A percentile compares a stretch with the other conserved stretches of the same genome.
These are phyloP conservation scores for Talaromyces islandicus DNA, from an alignment of 2,329 filamentous ascomycete genomes.

Conservation along the genomic window DNA sequence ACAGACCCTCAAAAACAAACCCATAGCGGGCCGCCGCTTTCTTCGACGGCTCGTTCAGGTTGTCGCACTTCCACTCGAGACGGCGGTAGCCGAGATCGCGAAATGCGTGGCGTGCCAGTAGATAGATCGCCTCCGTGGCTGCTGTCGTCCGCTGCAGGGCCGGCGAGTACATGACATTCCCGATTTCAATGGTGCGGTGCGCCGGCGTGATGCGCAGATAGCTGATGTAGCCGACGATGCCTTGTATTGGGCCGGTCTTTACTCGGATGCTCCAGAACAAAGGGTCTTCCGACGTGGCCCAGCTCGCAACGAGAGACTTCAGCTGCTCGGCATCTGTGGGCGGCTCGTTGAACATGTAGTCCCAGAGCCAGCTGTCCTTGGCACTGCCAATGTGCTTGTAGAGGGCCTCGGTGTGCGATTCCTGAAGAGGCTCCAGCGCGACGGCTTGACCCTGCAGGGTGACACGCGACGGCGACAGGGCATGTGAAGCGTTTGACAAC, in stretches of 20 bases:
- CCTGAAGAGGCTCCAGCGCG: conserved; percentile 20
- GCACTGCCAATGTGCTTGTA: conserved; percentile 22
- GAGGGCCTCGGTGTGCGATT: conserved; percentile 24
- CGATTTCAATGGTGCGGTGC: conserved; percentile 52
- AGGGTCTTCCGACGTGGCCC: conserved; percentile 26
- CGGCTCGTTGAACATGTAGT: conserved; percentile 37
- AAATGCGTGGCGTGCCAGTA: conserved; percentile 50
- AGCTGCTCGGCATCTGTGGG: conserved; percentile 26
- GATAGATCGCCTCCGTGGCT: conserved; percentile 53
- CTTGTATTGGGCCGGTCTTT: background rate
- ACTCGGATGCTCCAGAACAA: conserved; percentile 38
- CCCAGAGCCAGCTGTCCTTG: conserved; percentile 29
- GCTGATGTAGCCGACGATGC: conserved; percentile 32
- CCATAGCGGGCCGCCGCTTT: conserved; percentile 52
- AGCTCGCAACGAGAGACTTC: conserved; percentile 18
- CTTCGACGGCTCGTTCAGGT: conserved; percentile 48
- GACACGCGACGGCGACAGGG: conserved; percentile 7
- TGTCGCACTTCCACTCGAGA: conserved; percentile 60
- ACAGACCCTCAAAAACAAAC: conserved; percentile 53
- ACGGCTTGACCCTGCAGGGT: conserved; percentile 21
- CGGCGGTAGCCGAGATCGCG: conserved; percentile 49
- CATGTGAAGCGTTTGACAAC: conserved; percentile 5
- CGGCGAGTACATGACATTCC: conserved; percentile 47
- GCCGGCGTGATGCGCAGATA: conserved; percentile 33
- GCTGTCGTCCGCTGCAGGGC: conserved; percentile 47